These are phyloP conservation scores for Thalassiosira ordinaria DNA, from an alignment of 352 stramenopile species.

Conservation along the genomic window DNA sequence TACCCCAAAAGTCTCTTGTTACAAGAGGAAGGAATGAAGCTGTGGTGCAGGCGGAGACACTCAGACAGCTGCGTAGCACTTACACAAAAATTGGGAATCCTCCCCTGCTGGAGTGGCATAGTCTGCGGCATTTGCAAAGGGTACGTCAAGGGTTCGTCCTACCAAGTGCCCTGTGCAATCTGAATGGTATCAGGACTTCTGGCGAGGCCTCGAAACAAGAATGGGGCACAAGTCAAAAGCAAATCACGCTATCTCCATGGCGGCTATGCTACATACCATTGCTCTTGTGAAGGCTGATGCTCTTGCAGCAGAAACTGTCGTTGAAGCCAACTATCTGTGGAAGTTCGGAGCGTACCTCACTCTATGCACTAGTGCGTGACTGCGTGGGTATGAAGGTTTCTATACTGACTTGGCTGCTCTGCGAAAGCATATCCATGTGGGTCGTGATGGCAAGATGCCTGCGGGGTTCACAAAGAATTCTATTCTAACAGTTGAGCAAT, in stretches of 20 bases:
- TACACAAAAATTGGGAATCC: conserved; percentile 34
- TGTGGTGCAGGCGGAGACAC: conserved; percentile 22
- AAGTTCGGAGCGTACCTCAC: conserved; percentile 33
- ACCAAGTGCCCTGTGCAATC: conserved; percentile 42
- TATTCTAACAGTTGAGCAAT: conserved; percentile 9
- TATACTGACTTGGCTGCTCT: conserved; percentile 20
- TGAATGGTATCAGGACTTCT: conserved; percentile 43
- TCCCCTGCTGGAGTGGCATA: conserved; percentile 16
- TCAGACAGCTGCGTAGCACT: conserved; percentile 16
- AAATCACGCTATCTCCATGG: conserved; percentile 33
- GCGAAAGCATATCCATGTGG: background rate
- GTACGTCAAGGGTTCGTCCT: background rate
- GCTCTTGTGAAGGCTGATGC: conserved; percentile 23
- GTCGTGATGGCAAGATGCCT: conserved; percentile 9
- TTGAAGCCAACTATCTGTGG: conserved; percentile 12
- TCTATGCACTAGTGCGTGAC: conserved; percentile 8
- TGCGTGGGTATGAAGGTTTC: conserved; percentile 46
- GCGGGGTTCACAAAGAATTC: background rate
- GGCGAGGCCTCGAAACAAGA: conserved; percentile 28
- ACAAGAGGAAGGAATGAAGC: background rate
- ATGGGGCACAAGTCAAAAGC: conserved; percentile 45
- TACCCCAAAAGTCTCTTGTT: conserved; percentile 39
- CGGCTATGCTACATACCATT: conserved; percentile 26
- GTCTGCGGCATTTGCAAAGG: conserved; percentile 20
- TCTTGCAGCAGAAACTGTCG: background rate